Conservation (phyloP, 1,284 basidiomycete species). For the Melampsora abietis-canadensis region DNA sequence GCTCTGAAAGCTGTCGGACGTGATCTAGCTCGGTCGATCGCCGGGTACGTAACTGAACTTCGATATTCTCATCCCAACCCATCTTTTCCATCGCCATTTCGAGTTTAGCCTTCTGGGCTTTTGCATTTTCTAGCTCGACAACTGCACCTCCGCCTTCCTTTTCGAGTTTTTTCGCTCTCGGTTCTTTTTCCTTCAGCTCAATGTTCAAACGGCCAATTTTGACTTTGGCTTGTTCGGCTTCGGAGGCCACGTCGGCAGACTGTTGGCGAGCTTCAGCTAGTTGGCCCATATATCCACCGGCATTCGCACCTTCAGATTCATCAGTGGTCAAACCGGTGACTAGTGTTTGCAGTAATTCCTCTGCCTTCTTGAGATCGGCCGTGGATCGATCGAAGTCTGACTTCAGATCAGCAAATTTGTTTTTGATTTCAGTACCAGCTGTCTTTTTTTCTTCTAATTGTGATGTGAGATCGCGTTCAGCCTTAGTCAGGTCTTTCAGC, state of each 20-base stretch:
- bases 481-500: slow-evolving; percentile 60
- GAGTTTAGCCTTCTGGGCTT: slow-evolving; percentile 63
- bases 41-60: slow-evolving; percentile 63
- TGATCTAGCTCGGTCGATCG: slow-evolving; percentile 62
- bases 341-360: slow-evolving; percentile 92
- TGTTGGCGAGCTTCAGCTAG: slow-evolving; percentile 80
- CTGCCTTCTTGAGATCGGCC: slow-evolving; percentile 67
- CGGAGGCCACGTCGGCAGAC: slow-evolving; percentile 71
- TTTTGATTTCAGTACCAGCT: slow-evolving; percentile 61
- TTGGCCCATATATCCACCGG: slow-evolving; percentile 95
- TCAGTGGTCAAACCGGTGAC: slow-evolving; percentile 81
- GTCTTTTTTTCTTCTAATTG: slow-evolving; percentile 58
- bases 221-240: slow-evolving; percentile 77
- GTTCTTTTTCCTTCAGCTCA: slow-evolving; percentile 75
- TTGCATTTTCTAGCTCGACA: slow-evolving; percentile 65
- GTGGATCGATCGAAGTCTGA: slow-evolving; percentile 65
- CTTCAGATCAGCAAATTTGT: slow-evolving; percentile 64
- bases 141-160: slow-evolving; percentile 72
- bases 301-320: slow-evolving; percentile 57
- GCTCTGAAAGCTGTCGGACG: slow-evolving; percentile 59
- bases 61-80: slow-evolving; percentile 77
- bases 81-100: slow-evolving; percentile 62
- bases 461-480: slow-evolving; percentile 58
- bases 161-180: slow-evolving; percentile 77
- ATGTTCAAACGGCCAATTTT: slow-evolving; percentile 75